These are phyloP conservation scores for Suhomyces wounanorum DNA, from an alignment of 1,139 yeast genomes.

Conservation along the genomic window DNA sequence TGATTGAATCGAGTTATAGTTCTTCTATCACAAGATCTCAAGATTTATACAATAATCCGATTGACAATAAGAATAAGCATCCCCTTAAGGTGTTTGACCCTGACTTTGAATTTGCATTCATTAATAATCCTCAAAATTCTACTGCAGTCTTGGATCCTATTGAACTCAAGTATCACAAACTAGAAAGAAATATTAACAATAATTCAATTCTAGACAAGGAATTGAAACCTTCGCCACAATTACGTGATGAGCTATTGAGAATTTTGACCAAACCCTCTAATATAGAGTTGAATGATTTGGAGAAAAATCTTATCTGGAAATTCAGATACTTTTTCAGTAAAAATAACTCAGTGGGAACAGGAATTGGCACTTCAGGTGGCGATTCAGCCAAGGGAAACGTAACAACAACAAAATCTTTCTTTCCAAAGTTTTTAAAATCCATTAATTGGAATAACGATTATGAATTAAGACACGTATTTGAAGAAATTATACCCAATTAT, in stretches of 20 bases:
- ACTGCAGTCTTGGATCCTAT: conserved; percentile 72
- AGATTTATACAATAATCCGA: conserved; percentile 2
- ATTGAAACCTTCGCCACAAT: conserved; percentile 82
- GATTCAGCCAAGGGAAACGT: conserved; percentile 11
- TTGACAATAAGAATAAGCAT: background rate
- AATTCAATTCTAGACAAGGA: conserved; percentile 79
- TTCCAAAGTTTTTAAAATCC: conserved; percentile 84
- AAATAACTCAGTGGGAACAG: conserved; percentile 37
- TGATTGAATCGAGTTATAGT: conserved; percentile 4
- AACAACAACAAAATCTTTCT: conserved; percentile 51
- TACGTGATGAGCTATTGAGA: conserved; percentile 68
- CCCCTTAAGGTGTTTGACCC: conserved; percentile 40
- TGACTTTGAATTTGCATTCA: conserved; percentile 29
- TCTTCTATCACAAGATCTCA: conserved; percentile 2
- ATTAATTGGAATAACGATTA: conserved; percentile 85
- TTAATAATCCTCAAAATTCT: conserved; percentile 9
- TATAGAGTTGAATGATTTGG: conserved; percentile 76
- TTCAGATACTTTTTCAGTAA: conserved; percentile 83
- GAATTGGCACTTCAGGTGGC: conserved; percentile 3
- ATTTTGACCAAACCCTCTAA: conserved; percentile 83
- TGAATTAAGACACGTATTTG: conserved; percentile 78
- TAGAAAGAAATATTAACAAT: conserved; percentile 78
- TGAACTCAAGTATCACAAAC: conserved; percentile 79
- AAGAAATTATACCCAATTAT: conserved; percentile 47
- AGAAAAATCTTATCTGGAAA: conserved; percentile 89